phyloP scores from a whole-genome alignment of 1,139 yeast species.

The Yamadazyma spencermartinsiae region DNA sequence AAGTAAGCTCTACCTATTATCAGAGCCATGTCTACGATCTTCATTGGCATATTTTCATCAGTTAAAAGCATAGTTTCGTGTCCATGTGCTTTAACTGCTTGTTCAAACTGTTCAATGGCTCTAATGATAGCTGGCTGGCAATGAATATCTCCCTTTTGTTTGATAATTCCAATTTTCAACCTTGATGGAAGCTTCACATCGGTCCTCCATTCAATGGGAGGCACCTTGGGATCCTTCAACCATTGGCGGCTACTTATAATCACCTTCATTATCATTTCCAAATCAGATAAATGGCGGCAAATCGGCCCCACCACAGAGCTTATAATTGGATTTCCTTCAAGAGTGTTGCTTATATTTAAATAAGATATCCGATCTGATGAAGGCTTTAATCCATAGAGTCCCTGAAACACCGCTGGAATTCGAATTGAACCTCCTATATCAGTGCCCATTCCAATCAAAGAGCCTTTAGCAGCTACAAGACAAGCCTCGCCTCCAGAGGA shows the following conservation, averaged over 20 bases:
- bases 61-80: slow-evolving; percentile 24
- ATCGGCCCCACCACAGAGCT: slow-evolving; percentile 62
- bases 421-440: slow-evolving; percentile 79
- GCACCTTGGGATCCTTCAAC: slow-evolving; percentile 19
- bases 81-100: slow-evolving; percentile 1
- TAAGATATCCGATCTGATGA: slow-evolving; percentile 56
- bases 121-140: slow-evolving; percentile 11
- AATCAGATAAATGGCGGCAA: slow-evolving; percentile 58
- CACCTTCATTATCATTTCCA: slow-evolving; percentile 38
- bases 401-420: slow-evolving; percentile 69
- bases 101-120: slow-evolving; percentile 4
- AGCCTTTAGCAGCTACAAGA: slow-evolving; percentile 58
- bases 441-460: slow-evolving; percentile 66
- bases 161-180: slow-evolving; percentile 10
- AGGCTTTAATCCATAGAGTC: slow-evolving; percentile 65
- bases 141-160: slow-evolving; percentile 2
- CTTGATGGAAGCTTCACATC: slow-evolving; percentile 3
- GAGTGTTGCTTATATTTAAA: slow-evolving; percentile 50
- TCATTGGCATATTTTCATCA: slow-evolving; percentile 39
- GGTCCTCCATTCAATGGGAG: slow-evolving; percentile 18
- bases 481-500: slow-evolving; percentile 79
- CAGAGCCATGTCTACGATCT: slow-evolving; percentile 47
- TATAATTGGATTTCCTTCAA: slow-evolving; percentile 56
- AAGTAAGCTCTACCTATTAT: slow-evolving; percentile 43
- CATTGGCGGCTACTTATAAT: slow-evolving; percentile 18